Conservation (phyloP, 2,329 filamentous ascomycete genomes). For the Arachnopeziza araneosa region DNA sequence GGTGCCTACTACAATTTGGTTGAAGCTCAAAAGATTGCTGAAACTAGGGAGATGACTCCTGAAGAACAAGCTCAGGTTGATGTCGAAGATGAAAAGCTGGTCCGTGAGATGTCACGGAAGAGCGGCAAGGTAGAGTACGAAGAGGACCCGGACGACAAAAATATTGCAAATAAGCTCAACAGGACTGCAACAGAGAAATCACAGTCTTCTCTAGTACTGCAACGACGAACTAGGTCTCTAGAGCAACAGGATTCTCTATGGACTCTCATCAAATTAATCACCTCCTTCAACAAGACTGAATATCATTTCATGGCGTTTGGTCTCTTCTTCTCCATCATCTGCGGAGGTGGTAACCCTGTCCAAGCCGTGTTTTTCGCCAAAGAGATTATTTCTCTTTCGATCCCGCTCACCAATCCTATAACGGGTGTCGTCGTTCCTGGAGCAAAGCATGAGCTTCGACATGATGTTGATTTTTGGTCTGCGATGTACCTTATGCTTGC, state of each 20-base stretch:
- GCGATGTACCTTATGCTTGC: constrained; percentile 85
- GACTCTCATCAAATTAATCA: constrained; percentile 74
- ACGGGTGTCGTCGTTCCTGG: constrained; percentile 38
- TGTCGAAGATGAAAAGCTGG: constrained; percentile 44
- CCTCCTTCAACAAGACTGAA: constrained; percentile 71
- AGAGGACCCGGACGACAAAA: constrained; percentile 55
- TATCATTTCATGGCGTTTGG: constrained; percentile 67
- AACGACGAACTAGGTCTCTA: constrained; percentile 45
- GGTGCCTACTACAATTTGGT: constrained; percentile 82
- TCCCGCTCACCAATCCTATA: constrained; percentile 34
- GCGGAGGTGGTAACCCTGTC: constrained; percentile 73
- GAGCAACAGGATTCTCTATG: constrained; percentile 61
- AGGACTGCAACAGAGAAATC: constrained; percentile 52
- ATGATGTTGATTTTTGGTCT: constrained; percentile 78
- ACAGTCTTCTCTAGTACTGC: constrained; percentile 65
- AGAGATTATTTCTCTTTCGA: constrained; percentile 66
- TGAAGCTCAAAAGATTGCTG: constrained; percentile 76
- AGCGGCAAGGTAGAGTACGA: constrained; percentile 35
- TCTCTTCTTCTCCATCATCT: constrained; percentile 67
- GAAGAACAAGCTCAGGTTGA: constrained; percentile 48
- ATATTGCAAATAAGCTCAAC: constrained; percentile 52
- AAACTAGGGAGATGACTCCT: constrained; percentile 47
- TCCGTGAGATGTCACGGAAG: constrained; percentile 41
- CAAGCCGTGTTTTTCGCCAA: constrained; percentile 85
- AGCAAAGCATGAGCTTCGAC: constrained; percentile 42